These are phyloP conservation scores for Talaromyces nanjingensis DNA, from an alignment of 495 filamentous ascomycete species.

Conservation along the genomic window DNA sequence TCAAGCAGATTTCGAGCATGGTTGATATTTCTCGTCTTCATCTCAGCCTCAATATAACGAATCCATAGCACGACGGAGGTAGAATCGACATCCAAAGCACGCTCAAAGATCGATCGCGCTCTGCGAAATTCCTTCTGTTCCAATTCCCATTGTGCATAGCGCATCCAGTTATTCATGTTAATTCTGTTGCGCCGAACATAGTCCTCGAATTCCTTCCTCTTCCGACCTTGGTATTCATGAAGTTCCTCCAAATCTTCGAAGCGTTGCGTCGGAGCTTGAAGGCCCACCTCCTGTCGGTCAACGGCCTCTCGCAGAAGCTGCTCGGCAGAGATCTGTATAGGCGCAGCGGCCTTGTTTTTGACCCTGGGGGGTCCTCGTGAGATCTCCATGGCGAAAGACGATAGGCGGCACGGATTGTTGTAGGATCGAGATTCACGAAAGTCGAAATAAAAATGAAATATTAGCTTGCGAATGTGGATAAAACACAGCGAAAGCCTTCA, in stretches of 20 bases:
- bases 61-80: constrained; percentile 79
- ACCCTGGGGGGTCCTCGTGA: constrained; percentile 92
- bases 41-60: constrained; percentile 91
- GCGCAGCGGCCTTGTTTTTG: constrained; percentile 94
- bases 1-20: constrained; percentile 93
- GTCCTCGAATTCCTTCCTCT: constrained; percentile 94
- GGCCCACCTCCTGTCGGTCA: constrained; percentile 83
- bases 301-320: constrained; percentile 97
- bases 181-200: constrained; percentile 93
- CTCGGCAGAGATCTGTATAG: constrained; percentile 88
- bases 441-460: background rate
- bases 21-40: constrained; percentile 95
- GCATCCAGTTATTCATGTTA: constrained; percentile 98
- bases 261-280: constrained; percentile 87
- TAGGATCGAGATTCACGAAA: background rate
- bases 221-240: constrained; percentile 93
- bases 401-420: background rate
- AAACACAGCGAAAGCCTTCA: background rate
- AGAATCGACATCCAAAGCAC: constrained; percentile 85
- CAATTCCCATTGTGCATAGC: constrained; percentile 94
- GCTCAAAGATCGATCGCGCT: constrained; percentile 92
- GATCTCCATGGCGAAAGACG: constrained; percentile 63
- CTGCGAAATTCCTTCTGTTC: constrained; percentile 98
- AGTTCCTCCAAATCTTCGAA: constrained; percentile 97
- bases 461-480: background rate